Base-by-base conservation (phyloP, 1,284 basidiomycete species). In the Tetrapyrgos nigripes region DNA sequence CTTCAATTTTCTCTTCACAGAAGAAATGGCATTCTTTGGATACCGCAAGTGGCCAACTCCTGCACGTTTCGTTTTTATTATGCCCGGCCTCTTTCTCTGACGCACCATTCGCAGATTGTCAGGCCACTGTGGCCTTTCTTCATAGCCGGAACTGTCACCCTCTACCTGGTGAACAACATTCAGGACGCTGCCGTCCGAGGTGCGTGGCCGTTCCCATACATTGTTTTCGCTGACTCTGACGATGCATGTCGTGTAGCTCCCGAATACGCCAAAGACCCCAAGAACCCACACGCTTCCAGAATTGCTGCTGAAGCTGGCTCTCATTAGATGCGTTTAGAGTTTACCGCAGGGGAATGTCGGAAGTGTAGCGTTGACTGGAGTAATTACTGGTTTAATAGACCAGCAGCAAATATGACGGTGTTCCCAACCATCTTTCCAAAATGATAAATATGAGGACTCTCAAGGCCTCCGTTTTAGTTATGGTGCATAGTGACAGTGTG, bases 121-220 rank as follows among this genome's bases (percentile, higher is more conserved):
- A 85, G 80, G 76, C 89, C 91, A 37, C 68, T 92, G 75, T 91
- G 89, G 82, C 90, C 91, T 6, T 93, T 93, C 82, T 75, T 91
- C 65, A 78, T 80, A 46, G 87, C 91, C 35, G 82, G 83, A 4
- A 68, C 69, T 11, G 66, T 92, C 59, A 90, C 88, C 6, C 84
- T 84, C 68, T 92, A 85, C 75, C 79, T 88, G 58, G 81, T 92
- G 49, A 71, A 76, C 24, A 84, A 85, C 68, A 77, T 85, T 68
- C 90, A 92, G 73, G 83, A 88, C 21, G 73, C 79, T 28, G 87
- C 78, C 63, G 82, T 92, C 55, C 81, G 84, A 72, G 86, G 91
- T 93, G 71, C 70, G 91, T 87, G 21, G 13, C 21, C 9, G 33
- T 58, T 55, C 31, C 28, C 24, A 53, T 46, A 45, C 58, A 55